Base-by-base conservation (phyloP, 1,284 basidiomycete genomes). In the Cystobasidium sp. region DNA sequence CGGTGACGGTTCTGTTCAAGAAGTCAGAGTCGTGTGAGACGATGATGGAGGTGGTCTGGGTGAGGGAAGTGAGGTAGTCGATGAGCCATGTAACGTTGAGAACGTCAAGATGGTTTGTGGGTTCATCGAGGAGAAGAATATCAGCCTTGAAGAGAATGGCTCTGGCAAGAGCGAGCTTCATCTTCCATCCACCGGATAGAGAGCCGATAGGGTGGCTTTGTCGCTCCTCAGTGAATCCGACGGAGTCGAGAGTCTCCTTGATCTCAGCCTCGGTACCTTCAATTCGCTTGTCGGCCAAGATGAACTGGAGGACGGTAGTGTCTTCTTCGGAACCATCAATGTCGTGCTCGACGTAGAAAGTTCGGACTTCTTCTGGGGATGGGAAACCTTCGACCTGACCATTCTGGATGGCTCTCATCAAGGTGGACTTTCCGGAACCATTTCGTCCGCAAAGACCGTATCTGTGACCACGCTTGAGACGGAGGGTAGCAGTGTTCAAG, bases 111-210 rank as follows among this genome's bases (percentile, higher is more conserved):
- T 97, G 94, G 88, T 97, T 97, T 85, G 94, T 97, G 61, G 95
- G 95, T 86, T 97, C 95, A 84, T 97, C 94, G 80, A 97, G 92
- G 66, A 97, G 86, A 76, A 97, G 89, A 81, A 97, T 97, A 82
- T 97, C 95, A 79, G 94, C 94, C 86, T 94, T 94, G 92, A 98
- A 99, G 75, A 99, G 88, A 87, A 99, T 97, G 75, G 97, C 97
- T 80, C 97, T 90, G 74, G 97, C 97, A 76, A 99, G 89, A 43
- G 96, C 97, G 78, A 99, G 90, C 88, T 98, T 98, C 97, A 99
- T 99, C 88, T 99, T 97, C 97, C 97, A 99, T 86, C 97, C 97
- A 88, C 97, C 97, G 63, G 96, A 99, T 70, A 99, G 86, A 77
- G 89, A 90, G 78, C 94, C 93, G 79, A 97, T 97, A 56, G 93